phyloP scores from a whole-genome alignment of 2,329 filamentous ascomycete species.

The Hymenoscyphus salicellus region DNA sequence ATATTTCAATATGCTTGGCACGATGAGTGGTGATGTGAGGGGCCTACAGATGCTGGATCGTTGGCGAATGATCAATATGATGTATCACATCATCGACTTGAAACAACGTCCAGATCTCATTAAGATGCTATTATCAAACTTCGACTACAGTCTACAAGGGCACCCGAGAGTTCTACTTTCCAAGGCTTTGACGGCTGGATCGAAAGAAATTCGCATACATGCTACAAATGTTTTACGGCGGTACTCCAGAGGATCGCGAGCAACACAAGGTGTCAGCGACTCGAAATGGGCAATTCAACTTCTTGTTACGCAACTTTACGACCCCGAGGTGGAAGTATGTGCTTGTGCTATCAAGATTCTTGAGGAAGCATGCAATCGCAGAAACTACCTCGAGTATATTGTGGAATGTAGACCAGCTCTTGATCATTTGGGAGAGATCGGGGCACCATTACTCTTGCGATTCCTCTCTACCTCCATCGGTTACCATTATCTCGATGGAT shows the following conservation, averaged over 20 bases:
- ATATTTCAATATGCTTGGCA: slow-evolving; percentile 90
- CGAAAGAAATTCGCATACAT: slow-evolving; percentile 87
- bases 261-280: slow-evolving; percentile 52
- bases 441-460: slow-evolving; percentile 83
- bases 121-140: slow-evolving; percentile 80
- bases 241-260: slow-evolving; percentile 64
- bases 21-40: slow-evolving; percentile 75
- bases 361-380: slow-evolving; percentile 94
- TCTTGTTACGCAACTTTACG: slow-evolving; percentile 96
- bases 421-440: slow-evolving; percentile 94
- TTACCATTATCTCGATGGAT: slow-evolving; percentile 92
- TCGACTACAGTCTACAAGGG: slow-evolving; percentile 85
- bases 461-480: slow-evolving; percentile 95
- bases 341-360: slow-evolving; percentile 95
- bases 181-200: slow-evolving; percentile 87
- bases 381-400: slow-evolving; percentile 87
- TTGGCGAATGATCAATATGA: slow-evolving; percentile 99
- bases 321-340: slow-evolving; percentile 94
- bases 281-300: slow-evolving; percentile 95
- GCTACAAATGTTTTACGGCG: slow-evolving; percentile 83
- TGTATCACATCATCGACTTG: slow-evolving; percentile 95
- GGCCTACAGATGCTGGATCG: slow-evolving; percentile 87
- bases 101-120: slow-evolving; percentile 89
- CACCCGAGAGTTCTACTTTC: slow-evolving; percentile 90
- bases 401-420: slow-evolving; percentile 93